Base-by-base conservation (phyloP, 129 eudicot genomes). In the Chrysanthemum lavandulifolium region DNA sequence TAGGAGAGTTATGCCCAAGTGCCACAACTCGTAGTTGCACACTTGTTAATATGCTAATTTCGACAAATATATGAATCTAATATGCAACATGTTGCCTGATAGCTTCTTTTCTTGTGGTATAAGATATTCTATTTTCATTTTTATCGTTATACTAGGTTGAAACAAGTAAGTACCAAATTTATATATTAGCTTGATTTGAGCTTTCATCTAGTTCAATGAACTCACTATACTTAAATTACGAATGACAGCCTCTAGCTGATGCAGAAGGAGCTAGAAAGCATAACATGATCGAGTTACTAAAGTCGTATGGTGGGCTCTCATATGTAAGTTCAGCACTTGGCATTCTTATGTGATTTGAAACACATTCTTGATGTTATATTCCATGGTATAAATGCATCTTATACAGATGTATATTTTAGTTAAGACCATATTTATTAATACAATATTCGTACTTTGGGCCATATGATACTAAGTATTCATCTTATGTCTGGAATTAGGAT, bases 171-270 rank as follows among this genome's bases (percentile, higher is more conserved):
- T 60, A 31, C 50, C 16, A 29, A 47, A 58, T 57, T 61, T 71
- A 40, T 40, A 29, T 62, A 14, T 47, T 27, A 8, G 0, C 14
- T 65, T 50, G n/a, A 14, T 31, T 2, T 6, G 67, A 31, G 49
- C 14, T 68, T 62, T 65, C 52, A 31, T 43, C 19, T 45, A 50
- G 49, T 40, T 74, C 21, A 70, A 15, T 73, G 47, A 43, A 69
- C 76, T 73, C 61, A 78, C 63, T 70, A 50, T 69, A 56, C 62
- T 71, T 76, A 64, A 36, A 13, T 75, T 54, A 5, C 53, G 78
- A 43, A 63, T 89, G 76, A 71, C 91, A 93, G 97, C 98, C 98
- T 87, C 85, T 93, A 78, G 98, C 98, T 67, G 98, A 93, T 82
- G 98, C 98, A 3, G 98, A 93, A 78, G 98, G 98, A 76, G 96